phyloP scores from a whole-genome alignment of 306 rosid genomes.

The Benincasa hispida region DNA sequence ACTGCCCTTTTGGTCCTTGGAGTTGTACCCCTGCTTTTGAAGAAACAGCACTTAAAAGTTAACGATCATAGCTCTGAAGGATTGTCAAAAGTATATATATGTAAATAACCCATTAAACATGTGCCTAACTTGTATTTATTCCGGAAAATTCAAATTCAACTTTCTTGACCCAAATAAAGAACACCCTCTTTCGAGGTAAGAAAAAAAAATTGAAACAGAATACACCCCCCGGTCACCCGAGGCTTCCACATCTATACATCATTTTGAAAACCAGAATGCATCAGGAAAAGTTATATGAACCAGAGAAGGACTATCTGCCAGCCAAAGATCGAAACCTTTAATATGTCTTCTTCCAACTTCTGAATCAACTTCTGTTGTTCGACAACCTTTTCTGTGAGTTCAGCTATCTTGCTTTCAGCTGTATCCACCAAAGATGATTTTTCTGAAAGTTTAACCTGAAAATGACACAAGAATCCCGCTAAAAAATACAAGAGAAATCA shows the following conservation, averaged over 20 bases:
- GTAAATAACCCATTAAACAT: not conserved
- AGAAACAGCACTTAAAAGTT: conserved; percentile 6
- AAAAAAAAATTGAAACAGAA: not conserved
- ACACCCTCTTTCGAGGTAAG: not conserved
- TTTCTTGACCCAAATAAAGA: conserved; percentile 1
- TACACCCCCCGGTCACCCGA: not conserved
- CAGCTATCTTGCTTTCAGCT: conserved; percentile 56
- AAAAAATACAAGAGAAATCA: not conserved
- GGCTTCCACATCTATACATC: not conserved
- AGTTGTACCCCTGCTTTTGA: conserved; percentile 60
- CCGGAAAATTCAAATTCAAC: not conserved
- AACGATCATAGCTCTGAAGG: not conserved
- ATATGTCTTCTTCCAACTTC: conserved; percentile 94
- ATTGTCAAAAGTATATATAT: not conserved
- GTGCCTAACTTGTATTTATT: not conserved
- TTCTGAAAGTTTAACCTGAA: conserved; percentile 75
- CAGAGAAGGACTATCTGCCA: not conserved
- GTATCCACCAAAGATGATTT: conserved; percentile 55
- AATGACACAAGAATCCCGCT: conserved; percentile 13
- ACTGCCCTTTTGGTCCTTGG: conserved; percentile 71
- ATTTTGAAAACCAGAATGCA: not conserved
- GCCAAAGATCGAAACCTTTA: conserved; percentile 46
- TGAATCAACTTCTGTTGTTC: conserved; percentile 81
- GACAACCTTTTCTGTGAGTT: conserved; percentile 48
- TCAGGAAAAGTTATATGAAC: not conserved